Evolutionary conservation across 495 filamentous ascomycete species (phyloP), one percentile per base, ranked within the genome.

Genomic region (Durotheca rogersii): DNA sequence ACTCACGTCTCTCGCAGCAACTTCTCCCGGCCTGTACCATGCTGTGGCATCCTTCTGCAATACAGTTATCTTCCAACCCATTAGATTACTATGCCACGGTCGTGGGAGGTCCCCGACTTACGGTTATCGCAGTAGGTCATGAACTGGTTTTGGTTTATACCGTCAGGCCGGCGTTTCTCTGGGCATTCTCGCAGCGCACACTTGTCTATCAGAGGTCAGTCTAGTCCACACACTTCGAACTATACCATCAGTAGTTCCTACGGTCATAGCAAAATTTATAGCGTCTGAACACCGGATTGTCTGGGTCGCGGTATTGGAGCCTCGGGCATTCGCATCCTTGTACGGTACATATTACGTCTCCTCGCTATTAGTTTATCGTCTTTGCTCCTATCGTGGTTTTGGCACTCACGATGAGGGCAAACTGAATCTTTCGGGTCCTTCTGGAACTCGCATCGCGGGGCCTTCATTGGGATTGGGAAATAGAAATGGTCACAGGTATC

Each of bases 91-190:
- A 4, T n/a, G n/a, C 19, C 0, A 15, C 9, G 0, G 0, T 5
- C n/a, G 12, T 11, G 9, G 31, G 11, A 3, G 12, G 10, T n/a
- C 23, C 7, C 0, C 18, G 11, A 49, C 67, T 47, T 19, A 70
- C 67, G 67, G 0, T 53, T 25, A 11, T 43, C 45, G 25, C 67
- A 70, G 19, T 41, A 66, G 6, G n/a, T 23, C 0, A 46, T 52
- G n/a, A 66, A 69, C 55, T 51, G 1, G 39, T 51, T 19, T 44
- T 57, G 7, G 41, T n/a, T n/a, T n/a, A 12, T 1, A 21, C 18
- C 1, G 27, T 35, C 30, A 62, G 48, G 16, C 38, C 52, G 21
- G 56, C 56, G 37, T 42, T 25, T 0, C 1, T 53, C 9, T 12
- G 19, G 16, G 25, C 48, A 58, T 2, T 2, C 25, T 2, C 5